Percentiles rank a stretch among this genome's conserved stretches.
phyloP scores from a whole-genome alignment of 192 early-diverging fungal genomes.

The Backusella macrospora region DNA sequence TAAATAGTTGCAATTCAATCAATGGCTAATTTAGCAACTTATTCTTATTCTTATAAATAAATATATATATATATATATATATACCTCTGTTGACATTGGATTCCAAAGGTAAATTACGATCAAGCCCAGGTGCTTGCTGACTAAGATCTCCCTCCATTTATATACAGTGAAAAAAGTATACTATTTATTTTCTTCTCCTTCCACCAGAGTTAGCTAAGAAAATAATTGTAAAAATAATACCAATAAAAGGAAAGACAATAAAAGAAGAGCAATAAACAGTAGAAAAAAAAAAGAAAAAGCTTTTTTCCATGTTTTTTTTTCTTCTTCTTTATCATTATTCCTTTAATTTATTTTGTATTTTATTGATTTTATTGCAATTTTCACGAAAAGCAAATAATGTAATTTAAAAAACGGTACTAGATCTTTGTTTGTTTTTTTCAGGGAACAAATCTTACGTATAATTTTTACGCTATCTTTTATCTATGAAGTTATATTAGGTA shows the following conservation, averaged over 20 bases:
- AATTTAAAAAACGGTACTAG: not conserved
- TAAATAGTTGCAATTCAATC: not conserved
- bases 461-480: constrained; percentile 3
- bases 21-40: not conserved
- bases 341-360: constrained; percentile 8
- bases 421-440: not conserved
- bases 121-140: not conserved
- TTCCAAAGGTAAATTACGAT: not conserved
- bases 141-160: not conserved
- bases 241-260: not conserved
- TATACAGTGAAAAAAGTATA: not conserved
- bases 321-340: not conserved
- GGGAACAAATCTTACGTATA: not conserved
- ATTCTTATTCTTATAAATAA: too few relatives aligned
- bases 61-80: too few relatives aligned
- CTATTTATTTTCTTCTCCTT: not conserved
- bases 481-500: not conserved
- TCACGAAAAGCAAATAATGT: constrained; percentile 11
- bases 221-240: not conserved
- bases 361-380: constrained; percentile 14
- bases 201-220: too few relatives aligned
- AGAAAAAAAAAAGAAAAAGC: constrained; percentile 11
- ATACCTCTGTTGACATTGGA: constrained; percentile 6
- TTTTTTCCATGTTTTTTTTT: not conserved
- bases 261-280: not conserved